Evolutionary conservation across 805 yeast genomes (phyloP), one percentile per base, ranked within the genome.

Genomic region (Maudiozyma turicensis): DNA sequence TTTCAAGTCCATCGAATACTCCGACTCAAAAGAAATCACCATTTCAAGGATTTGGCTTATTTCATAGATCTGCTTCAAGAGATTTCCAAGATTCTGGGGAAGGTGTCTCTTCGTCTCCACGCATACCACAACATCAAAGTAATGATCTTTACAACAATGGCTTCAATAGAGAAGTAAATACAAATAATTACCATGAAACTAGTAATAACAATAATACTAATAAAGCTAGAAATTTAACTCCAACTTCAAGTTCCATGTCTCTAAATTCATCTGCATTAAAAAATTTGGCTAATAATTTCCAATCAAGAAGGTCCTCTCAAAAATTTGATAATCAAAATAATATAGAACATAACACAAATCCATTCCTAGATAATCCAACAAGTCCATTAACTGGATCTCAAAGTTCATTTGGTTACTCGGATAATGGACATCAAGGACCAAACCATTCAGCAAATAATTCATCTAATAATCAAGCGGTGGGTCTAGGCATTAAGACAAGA

Each of bases 401-500:
- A 29, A 33, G 13, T 38, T 11, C 29, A 4, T 26, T 15, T n/a
- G n/a, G 15, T 28, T 33, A 44, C 14, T 30, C 38, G 11, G 15
- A 32, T 15, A 46, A 46, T 20, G 33, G 26, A 20, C 26, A 20
- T 20, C 26, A 20, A 20, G 26, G 26, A 4, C 26, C 26, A 20
- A 20, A 4, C 26, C 26, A 20, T 20, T 20, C 26, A 20, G 26
- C 26, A 20, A 20, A 20, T 20, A 20, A 20, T 20, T 2, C 26
- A 20, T 20, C 26, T 20, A 48, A 37, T 26, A 42, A 14, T 26
- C 26, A 20, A 33, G 6, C 50, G 3, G 43, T 60, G 5, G 73
- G 71, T 0, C 51, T 69, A 13, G 76, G 77, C 1, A 58, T 72
- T 35, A 76, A 74, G 54, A 67, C 77, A 11, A 66, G 78, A 58